A percentile compares a stretch with the other conserved stretches of the same genome.
phyloP scores from a whole-genome alignment of 2,329 filamentous ascomycete species.

The Botryotinia calthae region DNA sequence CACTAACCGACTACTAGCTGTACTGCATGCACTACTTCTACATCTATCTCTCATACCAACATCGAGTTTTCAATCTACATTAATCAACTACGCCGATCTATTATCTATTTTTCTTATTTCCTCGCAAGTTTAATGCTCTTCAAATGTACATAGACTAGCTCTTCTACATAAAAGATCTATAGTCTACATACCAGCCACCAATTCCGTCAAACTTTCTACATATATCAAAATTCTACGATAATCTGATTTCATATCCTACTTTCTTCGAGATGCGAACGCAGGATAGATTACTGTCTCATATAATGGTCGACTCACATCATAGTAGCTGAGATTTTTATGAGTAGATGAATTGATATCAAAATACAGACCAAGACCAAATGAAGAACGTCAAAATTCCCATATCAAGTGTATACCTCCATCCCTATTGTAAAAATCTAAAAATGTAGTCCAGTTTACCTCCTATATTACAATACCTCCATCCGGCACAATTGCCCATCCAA shows the following conservation, averaged over 20 bases:
- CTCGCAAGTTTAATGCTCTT: neutral
- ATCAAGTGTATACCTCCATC: neutral
- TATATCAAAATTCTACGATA: neutral
- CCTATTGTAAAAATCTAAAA: no score
- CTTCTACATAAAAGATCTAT: fast-evolving
- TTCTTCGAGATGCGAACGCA: neutral
- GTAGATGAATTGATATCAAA: no score
- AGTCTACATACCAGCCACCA: neutral
- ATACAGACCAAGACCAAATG: neutral
- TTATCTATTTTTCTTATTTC: neutral
- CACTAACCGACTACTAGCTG: neutral
- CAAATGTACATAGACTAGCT: neutral
- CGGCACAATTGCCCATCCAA: neutral
- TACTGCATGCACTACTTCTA: neutral
- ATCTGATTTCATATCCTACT: neutral
- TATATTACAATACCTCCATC: fast-evolving
- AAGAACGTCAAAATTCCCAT: neutral
- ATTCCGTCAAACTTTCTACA: neutral
- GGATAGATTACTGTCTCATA: neutral
- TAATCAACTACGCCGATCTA: neutral
- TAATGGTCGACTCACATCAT: neutral
- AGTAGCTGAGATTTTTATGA: no score
- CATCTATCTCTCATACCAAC: neutral
- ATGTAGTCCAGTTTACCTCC: no score
- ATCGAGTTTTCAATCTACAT: neutral